Conservation (phyloP, 192 early-diverging fungal species). For the Linderina pennispora region DNA sequence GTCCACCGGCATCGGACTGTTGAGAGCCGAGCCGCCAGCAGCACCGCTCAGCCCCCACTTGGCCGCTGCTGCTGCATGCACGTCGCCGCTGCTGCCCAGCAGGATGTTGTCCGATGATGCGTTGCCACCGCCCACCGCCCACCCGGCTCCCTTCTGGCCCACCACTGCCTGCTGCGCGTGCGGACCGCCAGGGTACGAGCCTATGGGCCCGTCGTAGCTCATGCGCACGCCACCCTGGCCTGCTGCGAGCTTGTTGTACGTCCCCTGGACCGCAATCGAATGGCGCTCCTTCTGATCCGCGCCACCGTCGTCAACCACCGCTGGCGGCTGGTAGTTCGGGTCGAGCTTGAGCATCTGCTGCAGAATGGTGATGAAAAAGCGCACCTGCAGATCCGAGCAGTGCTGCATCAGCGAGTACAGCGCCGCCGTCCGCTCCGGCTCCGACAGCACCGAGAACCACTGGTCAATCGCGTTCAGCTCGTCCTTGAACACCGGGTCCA, state of each 20-base stretch:
- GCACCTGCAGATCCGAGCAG: conserved; percentile 84
- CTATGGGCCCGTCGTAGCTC: conserved; percentile 13
- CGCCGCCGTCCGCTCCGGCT: conserved; percentile 88
- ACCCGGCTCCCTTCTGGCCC: not conserved
- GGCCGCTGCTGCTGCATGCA: not conserved
- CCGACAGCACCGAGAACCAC: conserved; percentile 87
- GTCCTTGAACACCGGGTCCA: conserved; percentile 82
- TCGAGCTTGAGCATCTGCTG: conserved; percentile 91
- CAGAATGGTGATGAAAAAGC: conserved; percentile 91
- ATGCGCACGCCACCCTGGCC: conserved; percentile 8
- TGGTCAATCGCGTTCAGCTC: conserved; percentile 90
- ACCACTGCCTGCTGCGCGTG: conserved; percentile 5
- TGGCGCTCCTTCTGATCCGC: conserved; percentile 10
- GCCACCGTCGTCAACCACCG: conserved; percentile 48
- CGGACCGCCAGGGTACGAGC: not conserved
- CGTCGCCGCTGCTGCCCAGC: not conserved
- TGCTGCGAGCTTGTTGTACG: conserved; percentile 19
- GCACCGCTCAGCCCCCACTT: not conserved
- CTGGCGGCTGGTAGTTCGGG: conserved; percentile 53
- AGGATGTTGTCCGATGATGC: conserved; percentile 17
- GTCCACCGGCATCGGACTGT: not conserved
- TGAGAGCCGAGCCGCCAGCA: no score
- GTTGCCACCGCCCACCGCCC: conserved; percentile 16
- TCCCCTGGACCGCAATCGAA: conserved; percentile 28
- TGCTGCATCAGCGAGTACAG: conserved; percentile 90